These are phyloP conservation scores for Raddia guianensis DNA, from an alignment of 176 grass and related monocot genomes.

Conservation along the genomic window DNA sequence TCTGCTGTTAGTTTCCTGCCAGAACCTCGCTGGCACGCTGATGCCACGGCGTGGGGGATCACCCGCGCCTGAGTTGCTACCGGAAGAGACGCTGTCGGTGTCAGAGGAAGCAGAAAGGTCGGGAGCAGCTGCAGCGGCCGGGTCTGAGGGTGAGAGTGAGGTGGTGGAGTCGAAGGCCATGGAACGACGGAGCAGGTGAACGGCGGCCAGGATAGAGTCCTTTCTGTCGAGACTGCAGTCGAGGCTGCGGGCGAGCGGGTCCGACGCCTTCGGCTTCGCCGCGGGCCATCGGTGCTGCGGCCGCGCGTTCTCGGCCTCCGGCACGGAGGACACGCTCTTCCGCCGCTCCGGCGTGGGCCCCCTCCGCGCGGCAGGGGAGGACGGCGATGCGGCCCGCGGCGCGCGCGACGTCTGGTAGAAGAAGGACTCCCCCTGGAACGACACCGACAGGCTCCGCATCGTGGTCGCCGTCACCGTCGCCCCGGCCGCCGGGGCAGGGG, in stretches of 20 bases:
- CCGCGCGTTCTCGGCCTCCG: slow-evolving; percentile 69
- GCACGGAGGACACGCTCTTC: slow-evolving; percentile 56
- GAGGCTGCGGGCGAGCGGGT: slow-evolving; percentile 80
- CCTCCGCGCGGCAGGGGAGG: slow-evolving; percentile 44
- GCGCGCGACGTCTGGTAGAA: slow-evolving; percentile 82
- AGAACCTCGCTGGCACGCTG: slow-evolving; percentile 90
- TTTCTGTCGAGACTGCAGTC: slow-evolving; percentile 81
- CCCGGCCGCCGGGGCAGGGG: slow-evolving; percentile 4
- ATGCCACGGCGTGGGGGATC: slow-evolving; percentile 71
- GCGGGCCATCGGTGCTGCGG: slow-evolving; percentile 70
- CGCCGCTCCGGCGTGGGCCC: slow-evolving; percentile 77
- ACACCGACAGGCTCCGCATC: slow-evolving; percentile 90
- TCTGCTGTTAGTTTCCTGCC: slow-evolving; percentile 88
- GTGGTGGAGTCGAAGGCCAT: slow-evolving; percentile 74
- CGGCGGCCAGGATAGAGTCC: slow-evolving; percentile 84
- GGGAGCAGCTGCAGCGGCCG: slow-evolving; percentile 48
- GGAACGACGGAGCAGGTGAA: slow-evolving; percentile 74
- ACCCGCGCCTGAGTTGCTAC: slow-evolving; percentile 78
- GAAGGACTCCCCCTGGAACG: slow-evolving; percentile 96
- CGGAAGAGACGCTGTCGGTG: slow-evolving; percentile 88
- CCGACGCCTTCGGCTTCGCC: slow-evolving; percentile 58
- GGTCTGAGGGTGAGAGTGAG: slow-evolving; percentile 44
- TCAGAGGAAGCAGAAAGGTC: slow-evolving; percentile 86
- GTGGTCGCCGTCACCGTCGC: slow-evolving; percentile 57
- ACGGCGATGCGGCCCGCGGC: slow-evolving; percentile 50